These are phyloP conservation scores for Stenogyne calaminthoides DNA, from an alignment of 305 asterid genomes.

Conservation along the genomic window DNA sequence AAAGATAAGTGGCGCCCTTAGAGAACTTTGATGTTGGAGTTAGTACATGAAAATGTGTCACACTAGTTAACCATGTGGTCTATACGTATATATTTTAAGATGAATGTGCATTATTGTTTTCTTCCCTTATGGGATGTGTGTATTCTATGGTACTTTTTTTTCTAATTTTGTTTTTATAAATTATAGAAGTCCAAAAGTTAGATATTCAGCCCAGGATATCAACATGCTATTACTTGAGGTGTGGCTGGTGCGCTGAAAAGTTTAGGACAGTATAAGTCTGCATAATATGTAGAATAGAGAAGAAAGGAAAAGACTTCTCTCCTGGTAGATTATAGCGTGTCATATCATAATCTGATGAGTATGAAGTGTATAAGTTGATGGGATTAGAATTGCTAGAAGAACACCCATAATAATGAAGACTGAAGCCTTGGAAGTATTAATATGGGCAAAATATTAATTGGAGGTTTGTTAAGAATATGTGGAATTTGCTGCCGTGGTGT, in stretches of 20 bases:
- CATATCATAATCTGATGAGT: neutral
- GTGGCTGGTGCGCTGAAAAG: neutral
- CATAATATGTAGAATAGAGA: neutral
- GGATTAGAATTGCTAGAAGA: neutral
- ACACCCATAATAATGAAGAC: neutral
- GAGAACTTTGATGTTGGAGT: neutral
- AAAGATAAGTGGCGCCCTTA: neutral
- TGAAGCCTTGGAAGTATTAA: neutral
- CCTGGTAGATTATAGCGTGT: neutral
- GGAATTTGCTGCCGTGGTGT: neutral
- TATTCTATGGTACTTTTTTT: neutral
- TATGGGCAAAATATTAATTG: neutral
- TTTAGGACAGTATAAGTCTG: neutral
- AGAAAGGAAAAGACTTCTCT: neutral
- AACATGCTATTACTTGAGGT: neutral
- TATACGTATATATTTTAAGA: neutral
- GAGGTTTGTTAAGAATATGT: neutral
- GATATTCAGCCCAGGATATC: neutral
- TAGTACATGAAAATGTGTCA: neutral
- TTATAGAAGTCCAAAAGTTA: neutral
- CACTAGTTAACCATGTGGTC: neutral
- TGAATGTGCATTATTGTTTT: neutral
- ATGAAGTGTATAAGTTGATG: neutral
- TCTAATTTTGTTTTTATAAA: neutral
- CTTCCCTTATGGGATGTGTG: neutral